Evolutionary conservation across 1,284 basidiomycete species (phyloP).

Genomic region (Sporisorium iseilematis-ciliati): DNA sequence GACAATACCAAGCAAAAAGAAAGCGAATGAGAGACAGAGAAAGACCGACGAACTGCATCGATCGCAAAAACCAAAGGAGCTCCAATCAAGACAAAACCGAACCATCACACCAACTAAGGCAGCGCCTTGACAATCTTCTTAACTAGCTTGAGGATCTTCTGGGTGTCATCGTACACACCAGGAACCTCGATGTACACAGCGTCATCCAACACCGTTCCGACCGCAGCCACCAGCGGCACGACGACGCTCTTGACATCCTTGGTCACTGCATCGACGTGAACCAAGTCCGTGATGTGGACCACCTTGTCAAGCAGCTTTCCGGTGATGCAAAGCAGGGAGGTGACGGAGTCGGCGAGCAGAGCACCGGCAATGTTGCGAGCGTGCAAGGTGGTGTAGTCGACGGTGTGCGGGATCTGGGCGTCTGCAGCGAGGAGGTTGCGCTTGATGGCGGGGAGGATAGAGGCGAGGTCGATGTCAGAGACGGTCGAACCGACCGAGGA

Average conservation of each 20-base stretch:
- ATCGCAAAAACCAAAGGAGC: not conserved
- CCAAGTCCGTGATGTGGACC: slow-evolving; percentile 16
- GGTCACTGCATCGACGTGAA: slow-evolving; percentile 9
- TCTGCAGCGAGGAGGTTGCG: slow-evolving; percentile 11
- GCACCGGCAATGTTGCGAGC: not conserved
- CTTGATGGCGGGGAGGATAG: slow-evolving; percentile 10
- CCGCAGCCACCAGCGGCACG: slow-evolving; percentile 11
- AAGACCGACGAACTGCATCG: not conserved
- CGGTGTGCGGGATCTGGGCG: not conserved
- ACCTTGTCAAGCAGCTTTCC: slow-evolving; percentile 10
- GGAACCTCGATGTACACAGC: slow-evolving; percentile 9
- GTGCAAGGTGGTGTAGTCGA: slow-evolving; percentile 5
- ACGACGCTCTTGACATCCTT: slow-evolving; percentile 9
- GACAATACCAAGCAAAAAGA: not conserved
- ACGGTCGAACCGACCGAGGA: slow-evolving; percentile 6
- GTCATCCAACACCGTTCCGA: slow-evolving; percentile 1
- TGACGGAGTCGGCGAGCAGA: slow-evolving; percentile 25
- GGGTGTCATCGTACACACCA: slow-evolving; percentile 1
- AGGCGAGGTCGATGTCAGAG: slow-evolving; percentile 5
- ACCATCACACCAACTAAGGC: not conserved
- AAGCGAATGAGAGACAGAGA: not conserved
- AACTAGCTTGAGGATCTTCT: slow-evolving; percentile 3
- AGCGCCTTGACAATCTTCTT: slow-evolving; percentile 16
- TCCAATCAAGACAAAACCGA: not conserved
- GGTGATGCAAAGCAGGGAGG: slow-evolving; percentile 9